These are phyloP conservation scores for Cryphonectria japonica DNA, from an alignment of 2,329 filamentous ascomycete species.

Conservation along the genomic window DNA sequence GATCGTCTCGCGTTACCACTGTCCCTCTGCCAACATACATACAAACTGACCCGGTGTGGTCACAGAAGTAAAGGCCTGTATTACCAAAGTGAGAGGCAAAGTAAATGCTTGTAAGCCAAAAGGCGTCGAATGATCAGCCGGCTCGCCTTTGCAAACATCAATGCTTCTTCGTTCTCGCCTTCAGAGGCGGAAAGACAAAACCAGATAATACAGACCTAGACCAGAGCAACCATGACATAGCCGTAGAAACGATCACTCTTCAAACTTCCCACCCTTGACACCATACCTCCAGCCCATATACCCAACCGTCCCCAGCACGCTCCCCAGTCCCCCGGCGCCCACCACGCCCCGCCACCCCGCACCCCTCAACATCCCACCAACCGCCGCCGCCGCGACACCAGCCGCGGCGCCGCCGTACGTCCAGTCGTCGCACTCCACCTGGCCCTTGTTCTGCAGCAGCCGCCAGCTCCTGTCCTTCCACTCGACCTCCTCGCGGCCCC, in stretches of 20 bases:
- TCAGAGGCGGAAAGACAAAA: no score
- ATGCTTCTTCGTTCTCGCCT: no score
- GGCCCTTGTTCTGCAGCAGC: constrained; percentile 15
- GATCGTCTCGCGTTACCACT: no score
- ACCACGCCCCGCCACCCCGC: constrained; percentile 1
- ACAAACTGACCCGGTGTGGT: no score
- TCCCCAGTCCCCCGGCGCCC: constrained; percentile 13
- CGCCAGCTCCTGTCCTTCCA: constrained; percentile 26
- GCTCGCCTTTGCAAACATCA: no score
- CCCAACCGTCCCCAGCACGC: constrained; percentile 16
- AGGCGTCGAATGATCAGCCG: no score
- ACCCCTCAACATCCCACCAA: neutral
- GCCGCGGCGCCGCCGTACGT: constrained; percentile 7
- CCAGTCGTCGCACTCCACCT: constrained; percentile 18
- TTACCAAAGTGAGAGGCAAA: no score
- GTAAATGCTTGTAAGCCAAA: no score
- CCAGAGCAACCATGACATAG: no score
- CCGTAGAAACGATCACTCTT: neutral
- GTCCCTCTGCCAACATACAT: no score
- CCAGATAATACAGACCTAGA: no score
- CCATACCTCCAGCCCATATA: constrained; percentile 21
- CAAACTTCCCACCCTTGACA: constrained; percentile 13
- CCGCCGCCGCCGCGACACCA: neutral
- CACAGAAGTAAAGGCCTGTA: no score
- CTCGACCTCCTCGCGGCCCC: constrained; percentile 27